Base-by-base conservation (phyloP, 23 red algal genomes). In the Gracilaria domingensis region DNA sequence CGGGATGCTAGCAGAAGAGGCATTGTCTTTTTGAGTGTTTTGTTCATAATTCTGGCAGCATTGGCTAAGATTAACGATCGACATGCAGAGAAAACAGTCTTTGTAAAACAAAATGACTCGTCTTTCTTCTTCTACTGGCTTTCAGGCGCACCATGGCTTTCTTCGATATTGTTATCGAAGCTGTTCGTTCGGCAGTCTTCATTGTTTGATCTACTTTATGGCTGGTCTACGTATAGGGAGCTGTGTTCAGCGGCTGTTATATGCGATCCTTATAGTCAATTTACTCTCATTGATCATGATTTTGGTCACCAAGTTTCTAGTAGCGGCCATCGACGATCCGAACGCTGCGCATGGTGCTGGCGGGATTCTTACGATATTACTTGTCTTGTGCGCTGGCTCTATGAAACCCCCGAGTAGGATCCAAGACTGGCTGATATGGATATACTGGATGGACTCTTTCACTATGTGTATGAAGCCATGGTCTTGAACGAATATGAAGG, bases 391-490 rank as follows among this genome's bases (percentile, higher is more conserved):
- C n/a, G n/a, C n/a, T n/a, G n/a, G n/a, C n/a, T n/a, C n/a, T n/a
- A n/a, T n/a, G n/a, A n/a, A n/a, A n/a, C n/a, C n/a, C n/a, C n/a
- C n/a, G n/a, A n/a, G n/a, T n/a, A n/a, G n/a, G n/a, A n/a, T n/a
- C n/a, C n/a, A n/a, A n/a, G n/a, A 48, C 36, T 98, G 79, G 51
- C 79, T 93, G 53, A 77, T 90, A 20, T 98, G 96, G 96, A 58
- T 98, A 23, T 95, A 95, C 87, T 98, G 96, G 96, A 86, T 90
- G 11, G 76, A 82, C 57, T 90, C 92, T 16, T 98, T 1, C 93
- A 98, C 53, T 98, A 95, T 66, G 91, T 70, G 34, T 95, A 82
- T 34, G 89, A 91, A 35, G 93, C 82, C 0, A 66, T 98, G 14
- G 25, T 95, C 29, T 38, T 95, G 21, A 98, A 98, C 64, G 93